Evolutionary conservation across 768 basidiomycete species (phyloP), one percentile per base, ranked within the genome.

Genomic region (Epithele typhae): DNA sequence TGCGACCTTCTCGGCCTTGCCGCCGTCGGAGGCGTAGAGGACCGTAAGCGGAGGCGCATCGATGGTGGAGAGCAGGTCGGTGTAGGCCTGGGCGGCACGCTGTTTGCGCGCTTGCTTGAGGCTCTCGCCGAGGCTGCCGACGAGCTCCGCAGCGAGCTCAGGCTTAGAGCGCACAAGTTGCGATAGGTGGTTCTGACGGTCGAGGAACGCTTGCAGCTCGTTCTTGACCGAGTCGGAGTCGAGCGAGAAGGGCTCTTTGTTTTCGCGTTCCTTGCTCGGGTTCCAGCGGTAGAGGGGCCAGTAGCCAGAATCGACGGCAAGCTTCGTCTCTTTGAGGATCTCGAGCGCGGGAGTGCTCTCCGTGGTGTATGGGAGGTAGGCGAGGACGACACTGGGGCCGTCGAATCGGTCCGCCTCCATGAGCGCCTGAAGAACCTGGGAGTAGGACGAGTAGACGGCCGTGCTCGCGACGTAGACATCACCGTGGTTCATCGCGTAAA

Each of bases 261-360:
- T 68, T 58, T 91, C 67, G 15, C 65, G 67, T 59, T 93, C 90
- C 64, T 88, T 87, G 58, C 77, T 76, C 0, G 96, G 96, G 65
- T 99, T 85, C 94, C 95, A 99, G 46, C 96, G 80, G 74, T 98
- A 99, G 43, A 98, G 72, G 0, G 95, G 95, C 96, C 96, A 98
- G 68, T 94, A 95, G 3, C 95, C 95, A 9, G 88, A 78, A 57
- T 97, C 94, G 33, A 98, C 89, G 5, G 95, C 95, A 40, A 92
- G 78, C 64, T 98, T 99, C 21, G 94, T 99, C 72, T 95, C 92
- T 71, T 96, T 94, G 47, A 99, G 74, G n/a, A 98, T 71, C 25
- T 94, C 83, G 27, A 99, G 79, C 2, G 94, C 91, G 0, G 84
- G 74, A 0, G 82, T 70, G 46, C 81, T 73, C 60, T 96, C 94